A percentile compares a stretch with the other conserved stretches of the same genome.
Conservation (phyloP, 345 rosid species). For the Gossypium turneri region DNA sequence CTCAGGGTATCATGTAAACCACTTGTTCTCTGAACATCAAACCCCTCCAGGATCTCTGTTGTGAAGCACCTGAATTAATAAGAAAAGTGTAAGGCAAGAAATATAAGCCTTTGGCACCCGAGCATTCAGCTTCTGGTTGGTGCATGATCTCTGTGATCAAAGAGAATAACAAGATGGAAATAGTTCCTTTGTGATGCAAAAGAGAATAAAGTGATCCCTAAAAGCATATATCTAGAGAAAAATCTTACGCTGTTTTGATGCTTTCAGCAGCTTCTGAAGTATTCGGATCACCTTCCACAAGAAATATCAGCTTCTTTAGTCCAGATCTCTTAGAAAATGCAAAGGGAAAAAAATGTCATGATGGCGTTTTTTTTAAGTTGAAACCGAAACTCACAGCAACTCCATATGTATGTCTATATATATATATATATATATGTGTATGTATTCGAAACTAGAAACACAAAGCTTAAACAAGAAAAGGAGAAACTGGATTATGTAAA, state of each 20-base stretch:
- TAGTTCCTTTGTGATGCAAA: not conserved
- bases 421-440: not conserved
- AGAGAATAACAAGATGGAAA: not conserved
- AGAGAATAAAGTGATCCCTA: not conserved
- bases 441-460: not conserved
- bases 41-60: conserved; percentile 89
- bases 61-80: conserved; percentile 70
- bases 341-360: not conserved
- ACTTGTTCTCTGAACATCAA: conserved; percentile 74
- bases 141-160: not conserved
- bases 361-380: not conserved
- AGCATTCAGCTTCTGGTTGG: not conserved
- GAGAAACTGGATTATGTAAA: not conserved
- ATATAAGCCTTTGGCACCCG: not conserved
- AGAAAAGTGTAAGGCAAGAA: conserved; percentile 9
- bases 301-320: conserved; percentile 77
- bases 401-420: too few species aligned
- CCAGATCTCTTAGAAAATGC: conserved; percentile 61
- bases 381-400: not conserved
- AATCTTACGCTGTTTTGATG: conserved; percentile 79
- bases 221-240: conserved; percentile 3
- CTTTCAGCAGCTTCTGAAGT: conserved; percentile 79
- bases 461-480: not conserved
- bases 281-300: conserved; percentile 91
- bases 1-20: conserved; percentile 70